Evolutionary conservation across 352 stramenopile genomes (phyloP).

Genomic region (Globisporangium carolinianum): DNA sequence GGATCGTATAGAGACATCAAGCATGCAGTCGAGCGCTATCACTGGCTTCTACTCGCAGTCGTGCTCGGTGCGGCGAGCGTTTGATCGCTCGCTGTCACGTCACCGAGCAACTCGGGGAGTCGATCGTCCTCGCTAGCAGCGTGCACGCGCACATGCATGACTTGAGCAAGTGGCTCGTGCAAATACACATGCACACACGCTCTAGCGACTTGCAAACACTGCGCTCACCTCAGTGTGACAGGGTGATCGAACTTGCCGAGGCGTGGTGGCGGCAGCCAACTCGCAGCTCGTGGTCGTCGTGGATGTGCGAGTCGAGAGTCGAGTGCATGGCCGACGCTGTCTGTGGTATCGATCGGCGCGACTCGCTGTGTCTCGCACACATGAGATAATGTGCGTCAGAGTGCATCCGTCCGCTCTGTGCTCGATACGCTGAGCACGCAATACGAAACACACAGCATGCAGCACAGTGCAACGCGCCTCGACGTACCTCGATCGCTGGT

Average conservation of each 20-base stretch:
- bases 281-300: neutral
- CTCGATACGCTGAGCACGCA: no score
- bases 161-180: neutral
- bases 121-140: no score
- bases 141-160: no score
- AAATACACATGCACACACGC: neutral
- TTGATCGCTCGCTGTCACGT: no score
- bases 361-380: neutral
- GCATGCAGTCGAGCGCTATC: no score
- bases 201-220: neutral
- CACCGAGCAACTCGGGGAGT: no score
- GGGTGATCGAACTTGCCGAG: conserved; percentile 13
- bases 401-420: no score
- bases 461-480: neutral
- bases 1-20: no score
- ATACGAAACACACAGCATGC: neutral
- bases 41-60: no score
- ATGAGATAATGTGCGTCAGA: neutral
- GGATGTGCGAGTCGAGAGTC: neutral
- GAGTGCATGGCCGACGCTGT: neutral
- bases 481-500: conserved; percentile 1
- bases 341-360: neutral
- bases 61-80: no score
- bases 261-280: conserved; percentile 1
- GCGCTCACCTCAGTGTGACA: conserved; percentile 3